phyloP scores from a whole-genome alignment of 768 basidiomycete species.

The Trametes punicea region DNA sequence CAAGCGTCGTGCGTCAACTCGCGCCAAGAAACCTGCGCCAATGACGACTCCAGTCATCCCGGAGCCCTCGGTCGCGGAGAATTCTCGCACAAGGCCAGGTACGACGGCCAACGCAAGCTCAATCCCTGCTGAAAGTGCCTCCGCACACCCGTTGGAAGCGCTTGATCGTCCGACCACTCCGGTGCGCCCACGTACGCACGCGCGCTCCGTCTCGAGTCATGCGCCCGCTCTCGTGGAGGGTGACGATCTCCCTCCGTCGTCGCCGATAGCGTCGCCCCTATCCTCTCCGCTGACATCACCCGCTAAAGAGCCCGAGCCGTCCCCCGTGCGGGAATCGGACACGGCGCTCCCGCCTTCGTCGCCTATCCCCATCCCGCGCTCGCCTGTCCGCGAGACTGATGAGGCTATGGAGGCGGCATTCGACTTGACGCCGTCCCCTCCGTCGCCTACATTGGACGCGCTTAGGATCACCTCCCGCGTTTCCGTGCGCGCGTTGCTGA shows the following conservation, averaged over 20 bases:
- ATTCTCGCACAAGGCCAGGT: not conserved
- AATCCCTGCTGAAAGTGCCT: not conserved
- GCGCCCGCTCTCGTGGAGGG: not conserved
- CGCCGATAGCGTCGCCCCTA: constrained; percentile 5
- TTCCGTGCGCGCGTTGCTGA: constrained; percentile 15
- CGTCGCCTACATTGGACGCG: constrained; percentile 13
- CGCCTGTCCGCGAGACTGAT: not conserved
- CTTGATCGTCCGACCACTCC: constrained; percentile 1
- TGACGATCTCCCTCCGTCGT: constrained; percentile 13
- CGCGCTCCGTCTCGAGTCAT: not conserved
- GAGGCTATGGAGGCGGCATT: not conserved
- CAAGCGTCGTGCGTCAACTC: not conserved
- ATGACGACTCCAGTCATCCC: not conserved
- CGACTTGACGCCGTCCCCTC: constrained; percentile 9
- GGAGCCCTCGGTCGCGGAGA: not conserved
- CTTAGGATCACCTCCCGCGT: constrained; percentile 16
- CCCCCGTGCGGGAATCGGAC: not conserved
- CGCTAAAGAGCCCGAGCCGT: not conserved
- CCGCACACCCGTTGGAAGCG: constrained; percentile 1
- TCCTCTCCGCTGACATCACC: constrained; percentile 12
- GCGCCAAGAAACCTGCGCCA: not conserved
- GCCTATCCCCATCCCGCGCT: constrained; percentile 7
- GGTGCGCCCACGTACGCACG: constrained; percentile 7
- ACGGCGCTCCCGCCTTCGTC: constrained; percentile 6
- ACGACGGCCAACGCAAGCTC: not conserved